Conservation (phyloP, 306 rosid genomes). For the Cucumis cinereus region DNA sequence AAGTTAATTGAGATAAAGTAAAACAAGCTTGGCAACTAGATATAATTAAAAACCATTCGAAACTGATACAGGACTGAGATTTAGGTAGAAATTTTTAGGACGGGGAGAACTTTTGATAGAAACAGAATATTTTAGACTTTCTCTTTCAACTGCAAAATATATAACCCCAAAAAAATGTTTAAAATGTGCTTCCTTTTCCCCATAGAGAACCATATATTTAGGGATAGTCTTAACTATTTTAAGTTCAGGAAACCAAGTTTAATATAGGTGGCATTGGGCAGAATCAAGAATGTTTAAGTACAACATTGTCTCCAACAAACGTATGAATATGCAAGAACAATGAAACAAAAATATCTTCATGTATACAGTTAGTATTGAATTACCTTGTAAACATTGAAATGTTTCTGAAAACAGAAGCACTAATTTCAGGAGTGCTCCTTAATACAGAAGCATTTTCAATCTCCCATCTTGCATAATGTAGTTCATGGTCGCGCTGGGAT, state of each 20-base stretch:
- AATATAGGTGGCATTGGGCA: neutral
- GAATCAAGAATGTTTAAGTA: neutral
- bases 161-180: neutral
- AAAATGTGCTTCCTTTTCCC: neutral
- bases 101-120: neutral
- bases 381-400: constrained; percentile 67
- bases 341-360: neutral
- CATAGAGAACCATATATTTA: neutral
- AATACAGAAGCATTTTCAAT: constrained; percentile 40
- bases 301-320: neutral
- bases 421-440: constrained; percentile 31
- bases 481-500: constrained; percentile 53
- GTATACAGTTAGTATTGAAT: neutral
- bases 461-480: constrained; percentile 43
- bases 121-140: neutral
- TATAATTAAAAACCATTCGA: neutral
- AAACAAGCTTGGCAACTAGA: neutral
- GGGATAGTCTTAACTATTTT: neutral
- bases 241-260: neutral
- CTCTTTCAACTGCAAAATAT: neutral
- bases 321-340: neutral
- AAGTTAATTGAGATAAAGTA: neutral
- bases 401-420: constrained; percentile 51
- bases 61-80: neutral
- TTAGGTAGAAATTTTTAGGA: neutral